Evolutionary conservation across 805 yeast species (phyloP).

Genomic region (Schwanniomyces occidentalis): DNA sequence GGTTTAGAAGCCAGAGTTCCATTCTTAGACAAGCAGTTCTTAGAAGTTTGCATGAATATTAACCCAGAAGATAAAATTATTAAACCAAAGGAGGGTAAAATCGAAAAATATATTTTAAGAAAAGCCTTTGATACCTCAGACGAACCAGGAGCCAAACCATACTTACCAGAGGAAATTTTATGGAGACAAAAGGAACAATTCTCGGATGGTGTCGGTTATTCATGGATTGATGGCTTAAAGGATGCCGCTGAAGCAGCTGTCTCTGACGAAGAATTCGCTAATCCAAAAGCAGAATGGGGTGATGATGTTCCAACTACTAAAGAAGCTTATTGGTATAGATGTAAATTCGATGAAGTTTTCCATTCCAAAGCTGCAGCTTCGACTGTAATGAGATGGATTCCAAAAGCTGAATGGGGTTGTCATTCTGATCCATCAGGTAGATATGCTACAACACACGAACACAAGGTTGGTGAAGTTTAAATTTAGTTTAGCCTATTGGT

Average conservation of each 20-base stretch:
- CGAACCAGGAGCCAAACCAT: constrained; percentile 75
- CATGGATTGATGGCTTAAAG: constrained; percentile 98
- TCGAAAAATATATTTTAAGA: constrained; percentile 94
- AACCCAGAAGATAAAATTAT: constrained; percentile 92
- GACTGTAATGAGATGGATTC: constrained; percentile 99
- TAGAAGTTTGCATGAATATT: constrained; percentile 91
- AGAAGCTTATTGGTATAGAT: constrained; percentile 99
- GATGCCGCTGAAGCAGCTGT: constrained; percentile 88
- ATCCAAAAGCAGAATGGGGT: constrained; percentile 97
- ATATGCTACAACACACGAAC: constrained; percentile 86
- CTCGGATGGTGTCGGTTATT: constrained; percentile 99
- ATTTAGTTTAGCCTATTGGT: too few relatives aligned
- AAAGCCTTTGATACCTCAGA: constrained; percentile 95
- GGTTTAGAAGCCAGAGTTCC: constrained; percentile 99
- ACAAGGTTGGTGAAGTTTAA: constrained; percentile 33
- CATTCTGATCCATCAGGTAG: constrained; percentile 98
- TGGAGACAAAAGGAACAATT: constrained; percentile 99
- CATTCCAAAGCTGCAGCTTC: constrained; percentile 84
- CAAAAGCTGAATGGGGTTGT: constrained; percentile 99
- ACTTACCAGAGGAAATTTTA: constrained; percentile 92
- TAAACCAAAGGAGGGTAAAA: constrained; percentile 64
- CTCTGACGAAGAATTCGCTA: constrained; percentile 85
- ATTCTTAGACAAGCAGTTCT: constrained; percentile 91
- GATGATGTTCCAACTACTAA: constrained; percentile 91
- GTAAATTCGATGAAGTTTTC: constrained; percentile 92